Conservation (phyloP, 2,329 filamentous ascomycete species). For the Beauveria australis region DNA sequence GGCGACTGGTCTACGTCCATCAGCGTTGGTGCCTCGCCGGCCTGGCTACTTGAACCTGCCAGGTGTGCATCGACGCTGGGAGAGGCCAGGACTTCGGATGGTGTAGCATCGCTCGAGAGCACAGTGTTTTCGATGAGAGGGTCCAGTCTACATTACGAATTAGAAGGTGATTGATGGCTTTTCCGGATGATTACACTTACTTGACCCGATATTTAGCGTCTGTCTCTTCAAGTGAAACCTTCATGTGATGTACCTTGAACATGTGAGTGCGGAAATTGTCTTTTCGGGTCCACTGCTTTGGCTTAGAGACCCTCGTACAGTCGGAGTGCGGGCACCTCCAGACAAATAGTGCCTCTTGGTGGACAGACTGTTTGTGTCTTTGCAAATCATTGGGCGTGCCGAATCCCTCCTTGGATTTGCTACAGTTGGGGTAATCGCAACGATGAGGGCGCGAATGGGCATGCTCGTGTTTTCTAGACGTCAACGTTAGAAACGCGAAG, state of each 20-base stretch:
- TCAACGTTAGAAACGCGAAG: background rate
- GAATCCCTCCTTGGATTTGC: constrained; percentile 50
- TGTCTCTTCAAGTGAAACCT: background rate
- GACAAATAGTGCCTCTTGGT: constrained; percentile 36
- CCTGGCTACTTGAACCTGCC: background rate
- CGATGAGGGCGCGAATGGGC: constrained; percentile 60
- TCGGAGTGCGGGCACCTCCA: constrained; percentile 17
- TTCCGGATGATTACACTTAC: background rate
- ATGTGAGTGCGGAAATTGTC: constrained; percentile 87
- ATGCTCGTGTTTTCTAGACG: constrained; percentile 61
- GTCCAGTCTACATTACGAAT: background rate
- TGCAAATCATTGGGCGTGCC: constrained; percentile 73
- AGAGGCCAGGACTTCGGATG: background rate
- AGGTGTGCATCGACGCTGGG: background rate
- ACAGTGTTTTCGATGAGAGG: background rate
- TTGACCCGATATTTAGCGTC: background rate
- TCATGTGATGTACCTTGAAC: constrained; percentile 51
- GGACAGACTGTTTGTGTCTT: constrained; percentile 68
- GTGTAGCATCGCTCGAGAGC: background rate
- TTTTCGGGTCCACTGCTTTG: constrained; percentile 68
- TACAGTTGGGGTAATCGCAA: constrained; percentile 53
- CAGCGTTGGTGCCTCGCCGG: background rate
- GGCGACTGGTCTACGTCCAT: background rate
- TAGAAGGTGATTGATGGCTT: background rate
- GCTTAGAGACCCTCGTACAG: constrained; percentile 17